Base-by-base conservation (phyloP, 225 moss, liverwort and hornwort genomes). In the Climacium dendroides region DNA sequence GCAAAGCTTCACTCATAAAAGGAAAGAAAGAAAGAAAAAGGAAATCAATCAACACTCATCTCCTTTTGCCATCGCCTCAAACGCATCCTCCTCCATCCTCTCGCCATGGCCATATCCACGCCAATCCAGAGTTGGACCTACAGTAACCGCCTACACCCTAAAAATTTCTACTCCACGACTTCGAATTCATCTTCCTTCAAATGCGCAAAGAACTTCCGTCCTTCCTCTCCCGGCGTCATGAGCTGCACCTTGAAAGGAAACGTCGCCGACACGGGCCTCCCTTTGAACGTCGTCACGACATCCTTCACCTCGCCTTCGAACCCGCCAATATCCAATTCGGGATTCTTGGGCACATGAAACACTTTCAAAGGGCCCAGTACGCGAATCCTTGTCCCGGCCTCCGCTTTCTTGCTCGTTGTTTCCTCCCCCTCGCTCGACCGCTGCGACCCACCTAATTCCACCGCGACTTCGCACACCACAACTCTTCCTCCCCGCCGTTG, bases 221-320 rank as follows among this genome's bases (percentile, higher is more conserved):
- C 87, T 13, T 88, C 97, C 32, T 90, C 94, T 73, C 90, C 93
- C 19, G 93, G 93, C 65, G 89, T 90, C 74, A 65, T 13, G 52
- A 97, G 89, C 87, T 96, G 95, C 89, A 90, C 93, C 92, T 97
- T 98, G 89, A 88, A 93, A 3, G 98, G 98, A 8, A 95, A 93
- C 7, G 93, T 98, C 62, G 98, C 98, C 11, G 98, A 98, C 29
- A 98, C 79, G 11, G 96, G 88, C 92, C 89, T 97, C 58, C 97
- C 98, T 89, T 97, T 97, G 78, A 87, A 95, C 37, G 93, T 67
- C 58, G 89, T 89, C 45, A 98, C 84, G 28, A 95, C 91, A 0
- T 98, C 98, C 89, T 96, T 97, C 77, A 98, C 92, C 78, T 91
- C 92, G 41, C 98, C 98, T 90, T 96, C 98, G 69, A 98, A 50